Base-by-base conservation (phyloP, 768 basidiomycete species). In the Lyophyllum shimeji region DNA sequence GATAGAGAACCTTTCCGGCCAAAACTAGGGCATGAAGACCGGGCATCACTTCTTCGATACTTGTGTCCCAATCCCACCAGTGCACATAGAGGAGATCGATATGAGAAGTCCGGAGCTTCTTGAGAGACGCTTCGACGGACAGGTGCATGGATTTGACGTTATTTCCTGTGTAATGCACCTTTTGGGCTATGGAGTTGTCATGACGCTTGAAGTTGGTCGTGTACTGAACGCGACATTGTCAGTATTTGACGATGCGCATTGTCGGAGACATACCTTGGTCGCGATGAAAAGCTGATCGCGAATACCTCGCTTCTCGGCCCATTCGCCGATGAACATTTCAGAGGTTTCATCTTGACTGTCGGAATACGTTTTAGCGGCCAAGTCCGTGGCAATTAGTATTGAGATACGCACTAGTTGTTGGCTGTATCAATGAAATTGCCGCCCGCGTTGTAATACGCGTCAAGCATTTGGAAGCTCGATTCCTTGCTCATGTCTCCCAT, bases 11-110 rank as follows among this genome's bases (percentile, higher is more conserved):
- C 62, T 84, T 85, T 17, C 84, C 77, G 21, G 69, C 62, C 8
- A 67, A 65, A 44, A 86, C 79, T 34, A 86, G 73, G 21, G 71
- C 71, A 60, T 86, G 80, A 4, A 87, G 68, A 4, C 71, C 67
- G 46, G 76, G 73, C 82, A 86, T 84, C 25, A 85, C 66, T 66
- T 87, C 85, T 58, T 80, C 76, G 46, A 86, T 71, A 15, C 72
- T 70, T 7, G 80, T 82, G 12, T 72, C 66, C 57, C 71, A 83
- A 61, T 85, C 83, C 82, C 82, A 82, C 69, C 70, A 76, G 55
- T 80, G 76, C 2, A 78, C 48, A 60, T 79, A 80, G 12, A 79
- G 63, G 39, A 82, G 61, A 56, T 83, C 81, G 59, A 81, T 76
- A 54, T 79, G 79, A 3, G 64, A 62, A 0, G 76, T 80, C 23